Evolutionary conservation across 2,329 filamentous ascomycete genomes (phyloP), one percentile per base, ranked within the genome.

Genomic region (Coniochaeta prunicola): DNA sequence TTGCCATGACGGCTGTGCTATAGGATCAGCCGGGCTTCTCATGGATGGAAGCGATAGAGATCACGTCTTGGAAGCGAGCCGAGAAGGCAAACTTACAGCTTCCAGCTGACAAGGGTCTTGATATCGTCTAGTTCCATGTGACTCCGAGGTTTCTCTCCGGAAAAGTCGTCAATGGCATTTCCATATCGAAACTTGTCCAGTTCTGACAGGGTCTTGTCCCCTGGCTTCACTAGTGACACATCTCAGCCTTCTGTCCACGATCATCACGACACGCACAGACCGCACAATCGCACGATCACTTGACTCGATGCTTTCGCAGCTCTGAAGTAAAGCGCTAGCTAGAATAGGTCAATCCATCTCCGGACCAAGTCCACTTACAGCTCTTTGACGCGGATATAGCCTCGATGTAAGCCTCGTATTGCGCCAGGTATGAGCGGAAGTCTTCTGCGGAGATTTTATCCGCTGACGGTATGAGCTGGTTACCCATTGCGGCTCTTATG

Each of bases 61-160:
- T n/a, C n/a, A n/a, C n/a, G n/a, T n/a, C n/a, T n/a, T n/a, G n/a
- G n/a, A n/a, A 31, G 40, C 33, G 19, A 10, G 15, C 10, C 40
- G 12, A 30, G 15, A 12, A 30, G 21, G 3, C 24, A 56, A 53
- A 73, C 84, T 68, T 74, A 89, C 84, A 91, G 75, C 69, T 91
- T 91, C 87, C 88, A 91, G 53, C 87, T 80, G 10, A 90, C 81
- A 3, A 91, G 76, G 21, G 66, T 74, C 64, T 83, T 79, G 34
- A 90, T 75, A 65, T 90, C 81, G 1, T 79, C 74, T 53, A 84
- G 79, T 2, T 69, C 73, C 73, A 90, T 81, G 12, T 70, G 62
- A 4, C 69, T 69, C 17, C 67, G 66, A 10, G 69, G 62, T 21
- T 66, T 64, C 5, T 68, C 64, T 17, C 73, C 64, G 7, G 71